Evolutionary conservation across 179 eudicot species (phyloP), one percentile per base, ranked within the genome.

Genomic region (Dionaea muscipula): DNA sequence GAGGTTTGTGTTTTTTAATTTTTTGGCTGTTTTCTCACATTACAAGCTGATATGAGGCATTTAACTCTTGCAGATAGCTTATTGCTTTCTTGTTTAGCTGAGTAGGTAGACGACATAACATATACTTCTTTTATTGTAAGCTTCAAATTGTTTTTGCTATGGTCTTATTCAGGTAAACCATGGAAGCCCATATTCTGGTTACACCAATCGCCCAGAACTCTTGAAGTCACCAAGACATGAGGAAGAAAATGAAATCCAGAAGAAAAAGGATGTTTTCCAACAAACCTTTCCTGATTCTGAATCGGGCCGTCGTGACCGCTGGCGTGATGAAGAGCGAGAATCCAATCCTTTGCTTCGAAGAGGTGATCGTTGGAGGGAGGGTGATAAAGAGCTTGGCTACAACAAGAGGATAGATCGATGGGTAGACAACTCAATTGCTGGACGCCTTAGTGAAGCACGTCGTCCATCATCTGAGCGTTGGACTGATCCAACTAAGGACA

Each of bases 251-350:
- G 93, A 79, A 37, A 53, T 35, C 68, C 78, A 71, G 53, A 90
- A 82, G 79, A 91, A 77, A 61, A 84, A 79, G 57, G 86, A 87
- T 74, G 89, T 88, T 48, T 88, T 82, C 63, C 72, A 93, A 63
- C 98, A 93, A 55, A 72, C 93, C 38, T 79, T 88, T 68, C 79
- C 77, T 45, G 86, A 80, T 59, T 68, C 60, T 71, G 95, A 86
- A 46, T 67, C 87, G n/a, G 78, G 77, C 56, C 82, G 83, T n/a
- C 93, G 86, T 51, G 98, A 88, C 19, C 82, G 82, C 50, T 91
- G 98, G 98, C 98, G 84, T 58, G 98, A 91, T 55, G 98, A 91
- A 70, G 98, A 87, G 72, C 78, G 98, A 78, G 96, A 88, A 31
- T 82, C 93, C 45, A 87, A 82, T 67, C 63, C 74, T 41, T 66